These are phyloP conservation scores for Paecilomyces niveus DNA, from an alignment of 2,329 filamentous ascomycete genomes.

Conservation along the genomic window DNA sequence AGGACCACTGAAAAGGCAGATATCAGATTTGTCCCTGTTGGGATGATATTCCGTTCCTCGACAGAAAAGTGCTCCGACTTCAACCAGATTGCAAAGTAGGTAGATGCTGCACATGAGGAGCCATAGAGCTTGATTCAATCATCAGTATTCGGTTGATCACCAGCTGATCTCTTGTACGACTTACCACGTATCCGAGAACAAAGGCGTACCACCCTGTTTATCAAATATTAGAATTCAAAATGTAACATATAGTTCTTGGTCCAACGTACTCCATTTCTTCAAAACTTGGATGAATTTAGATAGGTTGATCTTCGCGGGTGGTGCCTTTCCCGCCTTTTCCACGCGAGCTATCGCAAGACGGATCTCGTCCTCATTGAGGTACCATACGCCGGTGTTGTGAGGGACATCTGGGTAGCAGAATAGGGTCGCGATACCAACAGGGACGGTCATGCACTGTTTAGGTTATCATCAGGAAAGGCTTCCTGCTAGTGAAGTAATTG, in stretches of 20 bases:
- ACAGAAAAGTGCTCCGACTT: constrained; percentile 14
- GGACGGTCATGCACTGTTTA: constrained; percentile 34
- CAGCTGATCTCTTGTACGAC: constrained; percentile 4
- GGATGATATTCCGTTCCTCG: constrained; percentile 14
- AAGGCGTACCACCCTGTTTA: constrained; percentile 20
- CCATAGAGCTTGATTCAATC: constrained; percentile 15
- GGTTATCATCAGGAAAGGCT: not conserved
- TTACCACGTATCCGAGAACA: constrained; percentile 19
- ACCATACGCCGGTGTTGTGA: constrained; percentile 37
- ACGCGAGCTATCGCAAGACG: constrained; percentile 37
- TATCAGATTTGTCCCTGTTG: constrained; percentile 11
- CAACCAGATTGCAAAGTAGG: constrained; percentile 15
- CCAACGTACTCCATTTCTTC: not conserved
- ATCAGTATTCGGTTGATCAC: not conserved
- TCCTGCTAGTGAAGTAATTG: not conserved
- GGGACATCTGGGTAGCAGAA: constrained; percentile 39
- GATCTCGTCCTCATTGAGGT: constrained; percentile 33
- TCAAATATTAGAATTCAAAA: constrained; percentile 12
- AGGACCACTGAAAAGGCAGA: constrained; percentile 10
- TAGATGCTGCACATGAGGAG: constrained; percentile 17
- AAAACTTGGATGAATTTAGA: constrained; percentile 10
- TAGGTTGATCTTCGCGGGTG: constrained; percentile 15
- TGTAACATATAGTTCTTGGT: not conserved
- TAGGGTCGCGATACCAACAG: constrained; percentile 40
- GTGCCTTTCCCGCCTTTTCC: constrained; percentile 33